Evolutionary conservation across 306 rosid species (phyloP), one percentile per base, ranked within the genome.

Genomic region (Trifolium repens): DNA sequence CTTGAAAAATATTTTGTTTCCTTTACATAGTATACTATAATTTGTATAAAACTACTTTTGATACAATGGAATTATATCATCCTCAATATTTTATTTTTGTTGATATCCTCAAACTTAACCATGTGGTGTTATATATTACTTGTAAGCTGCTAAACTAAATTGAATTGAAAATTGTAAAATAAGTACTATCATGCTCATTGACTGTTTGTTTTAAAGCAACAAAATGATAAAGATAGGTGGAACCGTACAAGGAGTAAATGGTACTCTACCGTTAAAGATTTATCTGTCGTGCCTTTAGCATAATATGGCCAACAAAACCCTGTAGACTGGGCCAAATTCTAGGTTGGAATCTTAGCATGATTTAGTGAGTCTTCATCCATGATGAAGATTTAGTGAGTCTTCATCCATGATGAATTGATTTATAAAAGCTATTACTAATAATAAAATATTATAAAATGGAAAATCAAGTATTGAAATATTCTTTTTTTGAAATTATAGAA

Each of bases 181-280:
- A 47, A 46, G 57, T 12, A 22, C 24, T 22, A 55, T 62, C 7
- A 34, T 39, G 8, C 19, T 65, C 32, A 40, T 65, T 8, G 26
- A 32, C 9, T n/a, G 47, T 39, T 40, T n/a, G 47, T 39, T 65
- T 65, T 16, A 5, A 42, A 66, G 35, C 6, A 43, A 43, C 71
- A 67, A 67, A 42, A 32, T 22, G 55, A 67, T 67, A 43, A 67
- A 67, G 71, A 10, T 9, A 27, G 49, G 5, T 32, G 75, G 62
- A 53, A 50, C 16, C 12, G 9, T 35, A 11, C 6, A 52, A 52
- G 47, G 63, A 70, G 74, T 34, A 11, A 17, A 52, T 13, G 46
- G 8, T 7, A 70, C 64, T 52, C 49, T 52, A 52, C 4, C n/a
- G 27, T 49, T 30, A 46, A 26, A 46, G 58, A 30, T 49, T 49